These are phyloP conservation scores for Candida tetrigidarum DNA, from an alignment of 1,139 yeast genomes.

Conservation along the genomic window DNA sequence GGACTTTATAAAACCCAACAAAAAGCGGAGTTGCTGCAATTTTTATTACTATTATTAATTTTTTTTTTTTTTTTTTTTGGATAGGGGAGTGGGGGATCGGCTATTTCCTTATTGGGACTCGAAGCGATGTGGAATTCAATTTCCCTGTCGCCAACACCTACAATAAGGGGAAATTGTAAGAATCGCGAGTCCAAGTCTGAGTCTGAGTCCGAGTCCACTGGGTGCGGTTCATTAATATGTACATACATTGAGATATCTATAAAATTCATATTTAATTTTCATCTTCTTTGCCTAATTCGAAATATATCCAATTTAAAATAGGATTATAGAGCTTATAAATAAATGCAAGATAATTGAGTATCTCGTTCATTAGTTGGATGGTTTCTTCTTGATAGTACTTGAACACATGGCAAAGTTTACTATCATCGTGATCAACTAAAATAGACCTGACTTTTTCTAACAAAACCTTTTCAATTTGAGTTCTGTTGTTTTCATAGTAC, in stretches of 20 bases:
- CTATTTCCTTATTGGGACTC: neutral
- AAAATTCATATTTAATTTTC: conserved; percentile 1
- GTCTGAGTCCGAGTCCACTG: too few species aligned
- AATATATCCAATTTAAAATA: conserved; percentile 35
- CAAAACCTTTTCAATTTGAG: conserved; percentile 9
- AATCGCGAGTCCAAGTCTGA: too few species aligned
- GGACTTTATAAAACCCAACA: too few species aligned
- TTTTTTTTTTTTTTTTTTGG: too few species aligned
- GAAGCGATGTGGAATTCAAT: too few species aligned
- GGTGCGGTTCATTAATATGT: neutral
- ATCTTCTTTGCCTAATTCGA: conserved; percentile 25
- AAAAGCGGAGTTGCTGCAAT: too few species aligned
- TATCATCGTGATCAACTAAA: neutral
- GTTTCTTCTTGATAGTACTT: conserved; percentile 14
- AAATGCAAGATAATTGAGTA: conserved; percentile 13
- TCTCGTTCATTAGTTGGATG: conserved; percentile 14
- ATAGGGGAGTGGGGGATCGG: neutral
- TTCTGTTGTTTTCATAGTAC: conserved; percentile 11
- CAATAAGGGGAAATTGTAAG: too few species aligned
- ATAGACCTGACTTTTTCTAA: conserved; percentile 10
- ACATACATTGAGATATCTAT: neutral
- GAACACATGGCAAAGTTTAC: conserved; percentile 18
- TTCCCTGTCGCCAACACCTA: too few species aligned
- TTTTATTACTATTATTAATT: too few species aligned
- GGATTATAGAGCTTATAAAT: conserved; percentile 32